Percentiles rank a stretch among this genome's conserved stretches.
Evolutionary conservation across 164 flowering plant genomes (phyloP).

Genomic region (Vitis rotundifolia): DNA sequence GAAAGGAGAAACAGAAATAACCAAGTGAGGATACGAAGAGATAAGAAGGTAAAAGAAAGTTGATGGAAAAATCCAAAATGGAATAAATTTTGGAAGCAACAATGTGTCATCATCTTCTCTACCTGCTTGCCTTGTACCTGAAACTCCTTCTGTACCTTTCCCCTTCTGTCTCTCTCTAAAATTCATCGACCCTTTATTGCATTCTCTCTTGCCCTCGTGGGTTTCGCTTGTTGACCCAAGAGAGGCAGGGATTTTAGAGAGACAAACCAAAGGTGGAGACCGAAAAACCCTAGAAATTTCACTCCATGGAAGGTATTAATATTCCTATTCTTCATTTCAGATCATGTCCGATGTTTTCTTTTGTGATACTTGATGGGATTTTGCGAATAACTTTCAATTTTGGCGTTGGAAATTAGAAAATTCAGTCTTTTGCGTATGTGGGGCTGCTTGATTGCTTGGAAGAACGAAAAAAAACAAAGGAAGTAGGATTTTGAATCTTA

Average conservation of each 20-base stretch:
- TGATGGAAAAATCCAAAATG: no score
- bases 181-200: background rate
- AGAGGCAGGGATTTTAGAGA: background rate
- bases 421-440: background rate
- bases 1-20: no score
- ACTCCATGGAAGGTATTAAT: slow-evolving; percentile 17
- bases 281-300: background rate
- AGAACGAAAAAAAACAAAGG: no score
- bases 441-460: background rate
- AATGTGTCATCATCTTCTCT: no score
- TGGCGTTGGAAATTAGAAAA: background rate
- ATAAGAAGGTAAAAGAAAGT: no score
- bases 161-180: background rate
- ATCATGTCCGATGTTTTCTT: background rate
- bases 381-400: background rate
- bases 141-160: background rate
- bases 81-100: no score
- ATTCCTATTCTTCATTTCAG: background rate
- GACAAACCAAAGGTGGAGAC: no score
- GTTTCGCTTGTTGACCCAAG: slow-evolving; percentile 1
- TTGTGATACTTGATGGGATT: background rate
- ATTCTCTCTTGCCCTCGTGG: slow-evolving; percentile 1
- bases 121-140: background rate
- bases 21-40: no score
- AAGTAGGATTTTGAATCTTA: no score